These are phyloP conservation scores for Mrakia frigida DNA, from an alignment of 768 basidiomycete genomes.

Conservation along the genomic window DNA sequence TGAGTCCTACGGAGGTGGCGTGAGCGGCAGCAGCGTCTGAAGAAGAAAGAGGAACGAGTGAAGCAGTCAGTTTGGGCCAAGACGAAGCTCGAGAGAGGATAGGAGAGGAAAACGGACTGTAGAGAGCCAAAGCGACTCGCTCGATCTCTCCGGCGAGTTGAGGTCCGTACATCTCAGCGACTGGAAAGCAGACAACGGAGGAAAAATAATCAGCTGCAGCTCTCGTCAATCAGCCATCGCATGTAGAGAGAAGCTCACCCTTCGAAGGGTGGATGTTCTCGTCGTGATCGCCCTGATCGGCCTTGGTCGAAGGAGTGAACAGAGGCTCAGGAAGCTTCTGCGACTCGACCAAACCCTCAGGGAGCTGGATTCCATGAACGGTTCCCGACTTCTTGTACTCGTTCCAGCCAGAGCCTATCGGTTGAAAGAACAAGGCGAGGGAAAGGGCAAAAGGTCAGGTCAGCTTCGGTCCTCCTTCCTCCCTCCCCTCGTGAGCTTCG, in stretches of 20 bases:
- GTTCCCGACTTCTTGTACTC: conserved; percentile 87
- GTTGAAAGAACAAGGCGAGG: too few relatives aligned
- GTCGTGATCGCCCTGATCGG: conserved; percentile 86
- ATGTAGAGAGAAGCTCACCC: conserved; percentile 49
- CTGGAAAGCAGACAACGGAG: conserved; percentile 42
- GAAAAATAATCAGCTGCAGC: neutral
- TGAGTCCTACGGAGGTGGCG: conserved; percentile 69
- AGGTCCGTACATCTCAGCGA: conserved; percentile 45
- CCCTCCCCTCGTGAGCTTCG: neutral
- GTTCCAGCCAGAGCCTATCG: conserved; percentile 83
- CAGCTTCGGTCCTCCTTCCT: neutral
- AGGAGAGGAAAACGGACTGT: conserved; percentile 39
- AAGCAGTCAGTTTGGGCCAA: too few relatives aligned
- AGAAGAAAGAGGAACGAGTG: neutral
- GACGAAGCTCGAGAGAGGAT: neutral
- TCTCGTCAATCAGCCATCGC: neutral
- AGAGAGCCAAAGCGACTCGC: conserved; percentile 41
- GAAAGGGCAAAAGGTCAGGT: neutral
- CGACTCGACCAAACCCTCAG: conserved; percentile 74
- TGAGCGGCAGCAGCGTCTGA: conserved; percentile 62
- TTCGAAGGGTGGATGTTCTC: conserved; percentile 86
- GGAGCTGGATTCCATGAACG: conserved; percentile 76
- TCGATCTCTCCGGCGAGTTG: conserved; percentile 44
- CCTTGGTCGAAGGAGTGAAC: conserved; percentile 96
- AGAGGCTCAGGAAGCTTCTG: conserved; percentile 73